Conservation (phyloP, 768 basidiomycete species). For the Collybia sp. region DNA sequence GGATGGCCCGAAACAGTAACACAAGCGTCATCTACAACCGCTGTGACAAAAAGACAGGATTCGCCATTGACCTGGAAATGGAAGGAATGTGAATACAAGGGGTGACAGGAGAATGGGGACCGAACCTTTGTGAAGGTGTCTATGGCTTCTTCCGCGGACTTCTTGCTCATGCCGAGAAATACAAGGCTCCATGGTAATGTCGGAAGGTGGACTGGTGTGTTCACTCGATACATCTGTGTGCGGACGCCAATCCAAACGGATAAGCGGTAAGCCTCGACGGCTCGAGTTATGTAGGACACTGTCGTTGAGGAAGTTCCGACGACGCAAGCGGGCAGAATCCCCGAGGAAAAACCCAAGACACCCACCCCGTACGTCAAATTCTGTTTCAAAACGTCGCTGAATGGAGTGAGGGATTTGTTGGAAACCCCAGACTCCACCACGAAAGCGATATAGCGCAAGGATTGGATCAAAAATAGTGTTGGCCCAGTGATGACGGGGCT, state of each 20-base stretch:
- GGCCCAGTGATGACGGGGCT: conserved; percentile 49
- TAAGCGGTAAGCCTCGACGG: conserved; percentile 45
- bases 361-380: conserved; percentile 31
- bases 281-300: conserved; percentile 35
- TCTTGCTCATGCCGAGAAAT: conserved; percentile 20
- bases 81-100: conserved; percentile 3
- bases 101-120: neutral
- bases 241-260: conserved; percentile 51
- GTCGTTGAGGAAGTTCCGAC: conserved; percentile 36
- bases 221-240: conserved; percentile 15
- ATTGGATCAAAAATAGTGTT: conserved; percentile 46
- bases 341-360: conserved; percentile 52
- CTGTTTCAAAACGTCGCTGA: conserved; percentile 23
- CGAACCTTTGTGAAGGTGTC: conserved; percentile 13
- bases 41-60: conserved; percentile 40
- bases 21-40: conserved; percentile 40
- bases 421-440: conserved; percentile 12
- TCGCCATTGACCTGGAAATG: conserved; percentile 3
- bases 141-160: conserved; percentile 20
- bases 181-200: conserved; percentile 15
- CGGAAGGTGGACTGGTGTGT: too few species aligned
- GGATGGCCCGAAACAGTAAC: conserved; percentile 59
- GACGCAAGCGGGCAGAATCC: conserved; percentile 49
- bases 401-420: conserved; percentile 15
- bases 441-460: conserved; percentile 46